Evolutionary conservation across 352 stramenopile genomes (phyloP), one percentile per base, ranked within the genome.

Genomic region (Globisporangium lucens): DNA sequence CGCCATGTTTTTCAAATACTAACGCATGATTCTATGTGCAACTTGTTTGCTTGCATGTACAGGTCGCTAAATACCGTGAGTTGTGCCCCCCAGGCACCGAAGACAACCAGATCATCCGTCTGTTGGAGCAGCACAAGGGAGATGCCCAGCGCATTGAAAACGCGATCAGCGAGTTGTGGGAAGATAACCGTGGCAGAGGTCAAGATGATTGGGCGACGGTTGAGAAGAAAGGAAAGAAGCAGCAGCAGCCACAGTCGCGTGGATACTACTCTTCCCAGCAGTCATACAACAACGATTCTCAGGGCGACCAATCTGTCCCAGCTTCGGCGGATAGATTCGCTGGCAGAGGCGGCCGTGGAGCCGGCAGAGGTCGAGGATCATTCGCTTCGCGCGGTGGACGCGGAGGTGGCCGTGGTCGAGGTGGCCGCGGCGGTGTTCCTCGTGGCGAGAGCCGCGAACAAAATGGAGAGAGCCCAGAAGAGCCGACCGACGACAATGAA

Each of bases 101-200:
- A 67, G 86, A 95, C 75, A 78, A 47, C 56, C 81, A 88, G 71
- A 93, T 95, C 66, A 72, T 85, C 63, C 69, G 76, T 61, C 66
- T 94, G 68, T 78, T 95, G 51, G 76, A 76, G 57, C 76, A 90
- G 74, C 82, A 82, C 73, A 90, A 93, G 72, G 79, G 83, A 69
- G 83, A 95, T 63, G 75, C 86, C 35, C 73, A 82, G 55, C 77
- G 77, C 67, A 94, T 90, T 61, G 82, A 90, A 68, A 82, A 78
- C 53, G 79, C 79, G 41, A 89, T 95, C 53, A 95, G 78, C 56
- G 87, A 95, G 72, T 70, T 95, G 64, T 95, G 87, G 87, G 87
- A 95, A 67, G 80, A 93, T 66, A 74, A 91, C 72, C 85, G 79
- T 69, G 81, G 82, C 57, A 74, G 77, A 63, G 75, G 63, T 22